Conservation (phyloP, 805 yeast genomes). For the Suhomyces prunicola region DNA sequence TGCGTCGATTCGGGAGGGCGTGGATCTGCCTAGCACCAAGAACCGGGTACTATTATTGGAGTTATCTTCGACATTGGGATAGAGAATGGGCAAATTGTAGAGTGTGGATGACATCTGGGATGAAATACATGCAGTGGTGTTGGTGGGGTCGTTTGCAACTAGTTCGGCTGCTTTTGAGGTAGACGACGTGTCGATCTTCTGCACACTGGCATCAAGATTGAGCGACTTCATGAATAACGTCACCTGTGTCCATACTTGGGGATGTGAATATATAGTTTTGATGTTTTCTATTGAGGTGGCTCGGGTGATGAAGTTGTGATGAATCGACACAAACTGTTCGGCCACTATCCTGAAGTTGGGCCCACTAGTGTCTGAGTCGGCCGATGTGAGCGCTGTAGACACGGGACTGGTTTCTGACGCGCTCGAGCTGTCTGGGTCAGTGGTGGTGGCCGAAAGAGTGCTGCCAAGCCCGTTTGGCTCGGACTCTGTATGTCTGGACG, state of each 20-base stretch:
- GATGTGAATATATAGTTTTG: conserved; percentile 76
- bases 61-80: conserved; percentile 64
- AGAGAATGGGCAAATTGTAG: conserved; percentile 54
- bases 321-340: conserved; percentile 79
- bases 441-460: not conserved
- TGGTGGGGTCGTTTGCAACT: conserved; percentile 38
- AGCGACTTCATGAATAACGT: conserved; percentile 45
- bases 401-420: not conserved
- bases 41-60: conserved; percentile 83
- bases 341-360: conserved; percentile 54
- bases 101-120: conserved; percentile 63
- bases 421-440: not conserved
- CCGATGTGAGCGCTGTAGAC: not conserved
- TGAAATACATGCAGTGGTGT: conserved; percentile 66
- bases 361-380: not conserved
- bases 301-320: conserved; percentile 65
- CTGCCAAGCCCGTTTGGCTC: not conserved
- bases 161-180: conserved; percentile 83
- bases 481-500: conserved; percentile 8
- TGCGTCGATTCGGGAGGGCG: conserved; percentile 6
- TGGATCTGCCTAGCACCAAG: conserved; percentile 52
- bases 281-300: conserved; percentile 45
- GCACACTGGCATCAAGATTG: conserved; percentile 32
- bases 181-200: conserved; percentile 64
- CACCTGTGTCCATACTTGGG: conserved; percentile 98